Conservation (phyloP, 2,329 filamentous ascomycete species). For the Penicillium sp. region DNA sequence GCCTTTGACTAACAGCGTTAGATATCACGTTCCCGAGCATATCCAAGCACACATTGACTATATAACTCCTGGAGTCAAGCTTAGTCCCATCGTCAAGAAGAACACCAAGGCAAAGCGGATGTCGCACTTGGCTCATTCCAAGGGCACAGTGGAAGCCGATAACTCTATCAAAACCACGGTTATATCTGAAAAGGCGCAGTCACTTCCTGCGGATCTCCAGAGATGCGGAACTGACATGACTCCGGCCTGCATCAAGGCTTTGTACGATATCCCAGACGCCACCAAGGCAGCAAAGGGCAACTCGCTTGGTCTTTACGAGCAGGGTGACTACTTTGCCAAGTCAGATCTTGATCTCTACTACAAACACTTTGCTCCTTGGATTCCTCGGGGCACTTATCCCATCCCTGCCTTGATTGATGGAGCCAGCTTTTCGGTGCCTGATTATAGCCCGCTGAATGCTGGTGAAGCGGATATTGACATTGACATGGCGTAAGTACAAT, state of each 20-base stretch:
- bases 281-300: conserved; percentile 38
- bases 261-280: conserved; percentile 41
- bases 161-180: neutral
- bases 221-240: conserved; percentile 50
- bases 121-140: conserved; percentile 14
- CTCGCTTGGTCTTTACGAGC: conserved; percentile 47
- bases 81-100: conserved; percentile 30
- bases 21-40: conserved; percentile 44
- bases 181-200: conserved; percentile 13
- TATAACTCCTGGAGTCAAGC: conserved; percentile 48
- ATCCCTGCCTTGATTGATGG: conserved; percentile 41
- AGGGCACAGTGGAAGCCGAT: conserved; percentile 2
- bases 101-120: conserved; percentile 16
- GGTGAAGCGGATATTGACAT: conserved; percentile 50
- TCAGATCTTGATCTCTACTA: conserved; percentile 45
- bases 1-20: conserved; percentile 1
- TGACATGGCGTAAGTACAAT: conserved; percentile 40
- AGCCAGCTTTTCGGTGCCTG: conserved; percentile 35
- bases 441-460: conserved; percentile 26
- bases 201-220: conserved; percentile 24
- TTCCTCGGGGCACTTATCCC: conserved; percentile 40
- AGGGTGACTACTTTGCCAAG: conserved; percentile 46
- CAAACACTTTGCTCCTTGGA: conserved; percentile 36
- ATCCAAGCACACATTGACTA: conserved; percentile 48
- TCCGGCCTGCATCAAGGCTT: conserved; percentile 47